Percentiles rank a stretch among this genome's conserved stretches.
Evolutionary conservation across 116 monocot genomes (phyloP).

Genomic region (Posidonia oceanica): DNA sequence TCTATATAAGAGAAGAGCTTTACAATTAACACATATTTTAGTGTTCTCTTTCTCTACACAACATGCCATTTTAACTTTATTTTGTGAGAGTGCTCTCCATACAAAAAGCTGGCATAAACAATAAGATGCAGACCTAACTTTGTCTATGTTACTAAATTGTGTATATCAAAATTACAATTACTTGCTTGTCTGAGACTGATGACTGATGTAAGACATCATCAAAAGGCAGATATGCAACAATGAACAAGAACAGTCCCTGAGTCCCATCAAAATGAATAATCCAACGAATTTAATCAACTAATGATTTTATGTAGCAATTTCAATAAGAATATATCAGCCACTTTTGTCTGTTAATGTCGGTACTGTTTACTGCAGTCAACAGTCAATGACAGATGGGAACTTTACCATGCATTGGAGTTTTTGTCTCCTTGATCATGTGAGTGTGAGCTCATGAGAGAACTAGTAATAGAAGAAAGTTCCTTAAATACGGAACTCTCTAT

Average conservation of each 20-base stretch:
- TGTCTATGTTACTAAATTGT: no score
- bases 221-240: no score
- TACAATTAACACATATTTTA: no score
- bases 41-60: no score
- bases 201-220: no score
- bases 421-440: conserved; percentile 21
- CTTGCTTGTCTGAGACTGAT: no score
- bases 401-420: conserved; percentile 10
- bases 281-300: not conserved
- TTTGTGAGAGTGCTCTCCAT: no score
- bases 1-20: no score
- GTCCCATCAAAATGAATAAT: not conserved
- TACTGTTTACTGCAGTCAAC: not conserved
- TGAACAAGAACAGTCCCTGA: not conserved
- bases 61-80: no score
- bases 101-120: no score
- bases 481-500: conserved; percentile 2
- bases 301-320: not conserved
- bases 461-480: conserved; percentile 22
- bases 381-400: not conserved
- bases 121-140: no score
- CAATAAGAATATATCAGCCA: not conserved
- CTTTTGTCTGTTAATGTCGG: not conserved
- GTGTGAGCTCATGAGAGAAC: conserved; percentile 23
- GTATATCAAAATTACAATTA: no score